phyloP scores from a whole-genome alignment of 352 stramenopile species.

The Phytophthora crassamura region DNA sequence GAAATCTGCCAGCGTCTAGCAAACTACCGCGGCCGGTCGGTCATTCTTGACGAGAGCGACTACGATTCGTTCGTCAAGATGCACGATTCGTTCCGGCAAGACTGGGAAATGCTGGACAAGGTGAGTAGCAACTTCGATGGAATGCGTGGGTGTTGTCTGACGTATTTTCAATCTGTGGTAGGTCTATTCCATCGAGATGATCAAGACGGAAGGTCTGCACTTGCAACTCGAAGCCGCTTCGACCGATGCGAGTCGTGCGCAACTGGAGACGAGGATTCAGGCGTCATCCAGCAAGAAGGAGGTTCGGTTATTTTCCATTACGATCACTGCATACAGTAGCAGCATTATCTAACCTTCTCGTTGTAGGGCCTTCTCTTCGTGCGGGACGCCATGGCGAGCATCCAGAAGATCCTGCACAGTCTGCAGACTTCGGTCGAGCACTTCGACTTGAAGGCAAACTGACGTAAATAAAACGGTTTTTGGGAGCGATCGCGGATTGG shows the following conservation, averaged over 20 bases:
- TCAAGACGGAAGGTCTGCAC: conserved; percentile 55
- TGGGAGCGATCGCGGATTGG: too few relatives aligned
- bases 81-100: conserved; percentile 50
- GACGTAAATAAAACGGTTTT: too few relatives aligned
- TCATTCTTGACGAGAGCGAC: conserved; percentile 71
- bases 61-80: conserved; percentile 61
- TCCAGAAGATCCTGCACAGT: conserved; percentile 54
- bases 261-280: conserved; percentile 34
- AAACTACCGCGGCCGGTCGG: conserved; percentile 53
- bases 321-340: not conserved
- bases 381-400: conserved; percentile 47
- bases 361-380: conserved; percentile 49
- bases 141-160: not conserved
- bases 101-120: conserved; percentile 81
- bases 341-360: not conserved
- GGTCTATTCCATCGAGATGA: conserved; percentile 59
- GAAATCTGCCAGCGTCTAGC: conserved; percentile 66
- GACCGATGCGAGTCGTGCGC: conserved; percentile 10
- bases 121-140: conserved; percentile 12
- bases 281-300: conserved; percentile 40
- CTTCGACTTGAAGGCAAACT: conserved; percentile 42
- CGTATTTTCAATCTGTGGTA: conserved; percentile 14
- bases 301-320: conserved; percentile 30
- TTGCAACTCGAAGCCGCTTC: conserved; percentile 42
- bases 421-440: conserved; percentile 48